Evolutionary conservation across 306 rosid species (phyloP), one percentile per base, ranked within the genome.

Genomic region (Begonia fuchsioides): DNA sequence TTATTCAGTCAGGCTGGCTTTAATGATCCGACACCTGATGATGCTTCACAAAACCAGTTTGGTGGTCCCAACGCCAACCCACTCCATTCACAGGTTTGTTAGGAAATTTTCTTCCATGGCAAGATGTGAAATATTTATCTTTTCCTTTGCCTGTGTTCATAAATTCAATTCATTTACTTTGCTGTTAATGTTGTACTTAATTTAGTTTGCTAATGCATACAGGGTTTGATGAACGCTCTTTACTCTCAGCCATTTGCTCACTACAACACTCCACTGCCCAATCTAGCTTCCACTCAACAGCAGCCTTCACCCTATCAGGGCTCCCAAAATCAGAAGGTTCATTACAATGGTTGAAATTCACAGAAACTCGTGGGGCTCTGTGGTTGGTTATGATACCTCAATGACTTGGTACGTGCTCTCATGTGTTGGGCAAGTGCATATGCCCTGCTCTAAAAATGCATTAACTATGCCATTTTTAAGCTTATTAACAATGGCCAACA

Each of bases 181-280:
- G 3, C 12, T 41, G 7, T 41, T 10, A 41, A 3, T 40, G 2
- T 40, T 40, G 2, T 41, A 41, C 5, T 41, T 41, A 10, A n/a
- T 11, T 6, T 41, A 10, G 45, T n/a, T 41, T 41, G 47, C 39
- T 39, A 10, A 12, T 44, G 5, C 62, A 44, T 64, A 63, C 82
- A 86, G 98, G 92, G 85, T 48, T 53, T 68, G 59, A 75, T 92
- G 96, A 82, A 64, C 55, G 77, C 98, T 47, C 93, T 92, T 38
- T 92, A 92, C 69, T 92, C 96, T 26, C 98, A 92, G 73, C 94
- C 98, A 46, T 92, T 82, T 67, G 78, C 88, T 32, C 98, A 92
- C 49, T 92, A 92, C 83, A 92, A 80, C 74, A 71, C 98, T 4
- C 98, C 85, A 68, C 84, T 94, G 12, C 66, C 72, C 64, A 90